A percentile compares a stretch with the other conserved stretches of the same genome.
phyloP scores from a whole-genome alignment of 2,329 filamentous ascomycete species.

The Penicillium brasilianum region DNA sequence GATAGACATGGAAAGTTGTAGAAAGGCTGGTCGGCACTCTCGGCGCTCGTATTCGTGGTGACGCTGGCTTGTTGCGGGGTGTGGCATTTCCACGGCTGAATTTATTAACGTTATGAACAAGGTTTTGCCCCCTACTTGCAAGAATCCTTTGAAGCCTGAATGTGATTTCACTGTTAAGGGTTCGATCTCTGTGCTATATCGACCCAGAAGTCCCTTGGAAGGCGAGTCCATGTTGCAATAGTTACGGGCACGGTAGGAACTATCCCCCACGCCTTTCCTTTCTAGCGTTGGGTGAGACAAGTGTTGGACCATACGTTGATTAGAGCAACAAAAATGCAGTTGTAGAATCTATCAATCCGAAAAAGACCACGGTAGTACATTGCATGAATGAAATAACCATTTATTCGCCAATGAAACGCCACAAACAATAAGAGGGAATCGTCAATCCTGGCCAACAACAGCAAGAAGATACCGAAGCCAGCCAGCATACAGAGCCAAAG shows the following conservation, averaged over 20 bases:
- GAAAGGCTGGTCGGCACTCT: not conserved
- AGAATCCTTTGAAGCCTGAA: not conserved
- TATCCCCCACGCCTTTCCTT: not conserved
- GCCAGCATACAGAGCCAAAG: slow-evolving; percentile 14
- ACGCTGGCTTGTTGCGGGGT: not conserved
- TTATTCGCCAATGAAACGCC: slow-evolving; percentile 16
- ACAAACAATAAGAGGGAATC: slow-evolving; percentile 19
- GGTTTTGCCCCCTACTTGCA: not conserved
- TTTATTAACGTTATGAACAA: not conserved
- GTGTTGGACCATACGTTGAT: not conserved
- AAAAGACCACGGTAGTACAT: not conserved
- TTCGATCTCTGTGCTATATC: not conserved
- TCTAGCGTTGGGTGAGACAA: too few species aligned
- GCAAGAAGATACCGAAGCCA: slow-evolving; percentile 6
- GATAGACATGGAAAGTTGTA: not conserved
- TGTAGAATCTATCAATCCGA: not conserved
- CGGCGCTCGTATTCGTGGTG: slow-evolving; percentile 3
- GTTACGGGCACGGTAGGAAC: not conserved
- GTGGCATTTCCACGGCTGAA: not conserved
- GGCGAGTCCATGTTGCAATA: not conserved
- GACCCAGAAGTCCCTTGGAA: not conserved
- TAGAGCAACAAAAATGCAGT: not conserved
- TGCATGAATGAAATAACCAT: not conserved
- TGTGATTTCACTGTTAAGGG: not conserved
- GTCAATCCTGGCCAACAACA: slow-evolving; percentile 8